These are phyloP conservation scores for Kurtzmaniella fragi DNA, from an alignment of 805 yeast species.

Conservation along the genomic window DNA sequence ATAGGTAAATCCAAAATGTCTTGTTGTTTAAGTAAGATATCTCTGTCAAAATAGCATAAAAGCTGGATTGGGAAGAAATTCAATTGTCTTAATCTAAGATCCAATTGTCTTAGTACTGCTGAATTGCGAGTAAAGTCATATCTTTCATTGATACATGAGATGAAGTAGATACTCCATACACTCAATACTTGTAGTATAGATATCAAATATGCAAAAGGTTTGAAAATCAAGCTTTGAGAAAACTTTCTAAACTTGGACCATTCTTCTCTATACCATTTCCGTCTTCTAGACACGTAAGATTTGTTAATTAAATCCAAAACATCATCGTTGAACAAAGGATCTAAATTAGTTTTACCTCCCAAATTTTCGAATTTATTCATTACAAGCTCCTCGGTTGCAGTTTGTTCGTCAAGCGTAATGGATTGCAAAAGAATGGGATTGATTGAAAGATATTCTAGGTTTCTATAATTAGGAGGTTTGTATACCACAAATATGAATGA, in stretches of 20 bases:
- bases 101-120: slow-evolving; percentile 77
- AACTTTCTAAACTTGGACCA: neutral
- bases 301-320: slow-evolving; percentile 30
- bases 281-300: slow-evolving; percentile 15
- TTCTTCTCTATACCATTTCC: neutral
- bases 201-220: slow-evolving; percentile 9
- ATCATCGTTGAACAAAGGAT: slow-evolving; percentile 19
- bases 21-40: slow-evolving; percentile 32
- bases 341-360: slow-evolving; percentile 12
- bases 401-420: slow-evolving; percentile 17
- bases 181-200: slow-evolving; percentile 12
- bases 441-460: slow-evolving; percentile 72
- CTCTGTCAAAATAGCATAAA: slow-evolving; percentile 45
- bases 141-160: slow-evolving; percentile 13
- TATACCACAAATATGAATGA: slow-evolving; percentile 32
- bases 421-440: slow-evolving; percentile 67
- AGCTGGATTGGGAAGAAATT: slow-evolving; percentile 80
- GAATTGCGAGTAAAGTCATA: slow-evolving; percentile 32
- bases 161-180: slow-evolving; percentile 17
- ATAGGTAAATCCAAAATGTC: slow-evolving; percentile 28
- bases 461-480: slow-evolving; percentile 64
- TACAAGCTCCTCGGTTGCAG: slow-evolving; percentile 1
- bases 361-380: slow-evolving; percentile 2
- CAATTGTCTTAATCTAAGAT: slow-evolving; percentile 69
- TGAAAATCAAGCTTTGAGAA: slow-evolving; percentile 4